phyloP scores from a whole-genome alignment of 306 rosid species.

The Potentilla sterilis region DNA sequence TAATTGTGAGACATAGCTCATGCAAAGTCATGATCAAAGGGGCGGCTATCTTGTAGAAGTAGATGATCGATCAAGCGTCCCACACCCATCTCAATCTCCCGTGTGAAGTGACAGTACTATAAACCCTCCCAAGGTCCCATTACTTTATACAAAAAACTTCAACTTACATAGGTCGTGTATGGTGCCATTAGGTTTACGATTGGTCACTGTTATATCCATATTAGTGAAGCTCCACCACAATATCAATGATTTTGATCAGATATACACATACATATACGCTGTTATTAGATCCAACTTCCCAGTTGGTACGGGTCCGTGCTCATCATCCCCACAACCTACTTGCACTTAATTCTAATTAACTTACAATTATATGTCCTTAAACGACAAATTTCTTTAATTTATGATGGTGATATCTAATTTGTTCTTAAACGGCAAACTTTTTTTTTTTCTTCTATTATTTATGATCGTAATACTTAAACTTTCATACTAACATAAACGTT shows the following conservation, averaged over 20 bases:
- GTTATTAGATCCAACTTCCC: constrained; percentile 18
- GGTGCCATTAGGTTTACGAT: background rate
- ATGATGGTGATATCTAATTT: no score
- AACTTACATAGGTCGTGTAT: background rate
- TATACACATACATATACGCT: background rate
- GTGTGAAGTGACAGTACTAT: constrained; percentile 11
- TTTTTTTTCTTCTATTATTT: no score
- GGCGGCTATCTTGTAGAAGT: background rate
- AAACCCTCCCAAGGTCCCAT: background rate
- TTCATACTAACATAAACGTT: no score
- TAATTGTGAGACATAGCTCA: constrained; percentile 1
- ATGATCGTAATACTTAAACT: no score
- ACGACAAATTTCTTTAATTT: background rate
- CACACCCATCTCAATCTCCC: constrained; percentile 15
- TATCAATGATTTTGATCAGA: background rate
- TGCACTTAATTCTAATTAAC: background rate
- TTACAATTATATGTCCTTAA: background rate
- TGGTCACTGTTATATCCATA: background rate
- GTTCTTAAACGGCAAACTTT: no score
- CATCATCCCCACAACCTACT: background rate
- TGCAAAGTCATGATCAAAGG: constrained; percentile 17
- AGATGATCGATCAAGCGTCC: background rate
- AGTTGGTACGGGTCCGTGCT: constrained; percentile 46
- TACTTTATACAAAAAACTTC: background rate
- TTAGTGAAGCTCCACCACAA: constrained; percentile 4